Percentiles rank a stretch among this genome's conserved stretches.
phyloP scores from a whole-genome alignment of 2,329 filamentous ascomycete species.

The Colletotrichum filicis region DNA sequence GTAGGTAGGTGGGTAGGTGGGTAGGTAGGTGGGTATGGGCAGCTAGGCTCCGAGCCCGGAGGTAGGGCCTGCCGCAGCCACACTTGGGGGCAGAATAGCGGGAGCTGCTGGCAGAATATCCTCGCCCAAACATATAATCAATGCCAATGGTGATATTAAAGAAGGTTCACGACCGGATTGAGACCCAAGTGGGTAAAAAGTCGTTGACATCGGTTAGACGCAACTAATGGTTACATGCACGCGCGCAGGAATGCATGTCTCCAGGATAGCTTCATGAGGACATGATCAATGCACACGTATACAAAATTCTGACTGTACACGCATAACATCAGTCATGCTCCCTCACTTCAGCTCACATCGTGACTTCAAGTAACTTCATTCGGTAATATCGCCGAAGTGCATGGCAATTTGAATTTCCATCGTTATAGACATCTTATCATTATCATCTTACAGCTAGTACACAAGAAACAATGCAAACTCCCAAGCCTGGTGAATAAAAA shows the following conservation, averaged over 20 bases:
- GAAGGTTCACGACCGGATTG: background rate
- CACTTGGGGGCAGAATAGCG: no score
- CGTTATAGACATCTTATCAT: constrained; percentile 17
- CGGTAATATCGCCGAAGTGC: background rate
- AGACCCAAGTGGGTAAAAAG: background rate
- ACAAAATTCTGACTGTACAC: no score
- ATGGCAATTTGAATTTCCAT: background rate
- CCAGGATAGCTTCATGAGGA: background rate
- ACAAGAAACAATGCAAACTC: constrained; percentile 4
- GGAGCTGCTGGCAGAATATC: no score
- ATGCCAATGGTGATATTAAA: background rate
- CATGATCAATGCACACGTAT: background rate
- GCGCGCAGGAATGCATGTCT: background rate
- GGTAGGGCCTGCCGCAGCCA: no score
- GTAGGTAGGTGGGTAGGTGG: no score
- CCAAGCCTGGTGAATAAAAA: background rate
- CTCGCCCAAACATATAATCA: no score
- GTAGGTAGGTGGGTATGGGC: no score
- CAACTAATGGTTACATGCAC: background rate
- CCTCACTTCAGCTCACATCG: background rate
- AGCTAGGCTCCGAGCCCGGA: no score
- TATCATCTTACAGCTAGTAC: background rate
- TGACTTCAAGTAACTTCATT: background rate
- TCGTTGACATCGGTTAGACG: background rate
- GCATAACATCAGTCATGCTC: background rate